These are phyloP conservation scores for Wickerhamiella azymoides DNA, from an alignment of 805 yeast genomes.

Conservation along the genomic window DNA sequence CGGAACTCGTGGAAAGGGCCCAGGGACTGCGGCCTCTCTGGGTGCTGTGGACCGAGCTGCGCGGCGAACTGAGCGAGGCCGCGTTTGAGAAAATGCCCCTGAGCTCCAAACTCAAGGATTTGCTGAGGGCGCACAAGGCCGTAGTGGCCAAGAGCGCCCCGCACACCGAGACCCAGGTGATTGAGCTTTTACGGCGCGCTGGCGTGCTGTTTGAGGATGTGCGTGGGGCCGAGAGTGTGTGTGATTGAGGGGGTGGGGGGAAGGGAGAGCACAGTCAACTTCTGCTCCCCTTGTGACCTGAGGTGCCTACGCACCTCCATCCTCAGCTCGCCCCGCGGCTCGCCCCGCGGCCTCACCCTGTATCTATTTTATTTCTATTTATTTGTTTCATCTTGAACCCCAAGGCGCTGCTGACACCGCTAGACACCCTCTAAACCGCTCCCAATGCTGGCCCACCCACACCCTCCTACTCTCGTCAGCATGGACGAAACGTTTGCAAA, in stretches of 20 bases:
- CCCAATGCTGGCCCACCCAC: too few relatives aligned
- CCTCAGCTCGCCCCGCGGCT: too few relatives aligned
- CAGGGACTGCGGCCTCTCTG: background rate
- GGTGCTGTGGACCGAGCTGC: conserved; percentile 7
- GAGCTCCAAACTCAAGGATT: background rate
- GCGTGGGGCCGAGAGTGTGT: background rate
- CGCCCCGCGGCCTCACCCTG: too few relatives aligned
- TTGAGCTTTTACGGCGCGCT: background rate
- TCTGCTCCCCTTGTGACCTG: too few relatives aligned
- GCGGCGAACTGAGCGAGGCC: background rate
- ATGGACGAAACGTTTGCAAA: too few relatives aligned
- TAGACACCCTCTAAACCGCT: too few relatives aligned
- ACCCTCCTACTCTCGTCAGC: too few relatives aligned
- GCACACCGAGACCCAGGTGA: background rate
- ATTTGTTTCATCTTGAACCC: too few relatives aligned
- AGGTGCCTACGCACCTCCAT: too few relatives aligned
- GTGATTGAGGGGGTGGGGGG: background rate
- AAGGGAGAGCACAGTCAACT: too few relatives aligned
- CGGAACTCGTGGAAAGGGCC: background rate
- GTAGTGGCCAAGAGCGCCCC: background rate
- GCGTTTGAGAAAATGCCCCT: background rate
- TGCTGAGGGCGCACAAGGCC: background rate
- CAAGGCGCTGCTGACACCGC: too few relatives aligned
- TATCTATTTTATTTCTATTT: too few relatives aligned
- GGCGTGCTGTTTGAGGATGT: background rate